Percentiles rank a stretch among this genome's conserved stretches.
These are phyloP conservation scores for Trametes sanguinea DNA, from an alignment of 768 basidiomycete species.

Conservation along the genomic window DNA sequence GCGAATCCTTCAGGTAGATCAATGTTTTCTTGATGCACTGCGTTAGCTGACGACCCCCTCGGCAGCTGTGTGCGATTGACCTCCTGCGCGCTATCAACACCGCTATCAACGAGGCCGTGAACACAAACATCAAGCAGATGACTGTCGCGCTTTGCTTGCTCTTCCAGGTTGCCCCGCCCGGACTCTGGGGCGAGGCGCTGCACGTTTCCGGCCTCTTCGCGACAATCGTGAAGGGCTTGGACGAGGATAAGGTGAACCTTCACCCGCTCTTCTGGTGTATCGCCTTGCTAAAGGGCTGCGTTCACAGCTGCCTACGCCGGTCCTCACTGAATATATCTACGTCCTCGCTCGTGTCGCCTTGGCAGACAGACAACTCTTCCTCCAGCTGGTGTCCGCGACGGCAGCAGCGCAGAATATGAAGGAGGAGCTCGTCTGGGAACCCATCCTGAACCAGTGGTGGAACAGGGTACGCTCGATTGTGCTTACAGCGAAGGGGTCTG, in stretches of 20 bases:
- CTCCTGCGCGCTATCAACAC: slow-evolving; percentile 57
- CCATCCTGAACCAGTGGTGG: slow-evolving; percentile 80
- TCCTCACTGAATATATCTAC: slow-evolving; percentile 71
- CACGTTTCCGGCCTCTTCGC: slow-evolving; percentile 76
- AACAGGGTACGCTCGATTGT: slow-evolving; percentile 53
- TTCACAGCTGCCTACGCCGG: slow-evolving; percentile 41
- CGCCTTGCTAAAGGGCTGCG: not conserved
- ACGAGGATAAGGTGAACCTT: slow-evolving; percentile 62
- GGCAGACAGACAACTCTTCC: slow-evolving; percentile 65
- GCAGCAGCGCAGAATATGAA: slow-evolving; percentile 47
- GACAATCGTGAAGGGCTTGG: slow-evolving; percentile 56
- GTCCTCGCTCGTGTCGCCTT: slow-evolving; percentile 75
- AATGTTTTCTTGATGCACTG: not conserved
- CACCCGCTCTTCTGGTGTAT: not conserved
- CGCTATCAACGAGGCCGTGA: slow-evolving; percentile 47
- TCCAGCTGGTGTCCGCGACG: slow-evolving; percentile 67
- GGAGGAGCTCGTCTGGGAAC: slow-evolving; percentile 62
- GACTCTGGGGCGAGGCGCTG: slow-evolving; percentile 71
- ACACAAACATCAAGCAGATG: slow-evolving; percentile 65
- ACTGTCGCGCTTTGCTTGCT: slow-evolving; percentile 60
- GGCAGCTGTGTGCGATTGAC: slow-evolving; percentile 54
- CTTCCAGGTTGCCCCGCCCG: slow-evolving; percentile 62
- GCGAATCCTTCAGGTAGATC: slow-evolving; percentile 62
- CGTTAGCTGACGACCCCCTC: not conserved
- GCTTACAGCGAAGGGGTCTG: not conserved